Base-by-base conservation (phyloP, 768 basidiomycete genomes). In the Boletus rubroflammeus region DNA sequence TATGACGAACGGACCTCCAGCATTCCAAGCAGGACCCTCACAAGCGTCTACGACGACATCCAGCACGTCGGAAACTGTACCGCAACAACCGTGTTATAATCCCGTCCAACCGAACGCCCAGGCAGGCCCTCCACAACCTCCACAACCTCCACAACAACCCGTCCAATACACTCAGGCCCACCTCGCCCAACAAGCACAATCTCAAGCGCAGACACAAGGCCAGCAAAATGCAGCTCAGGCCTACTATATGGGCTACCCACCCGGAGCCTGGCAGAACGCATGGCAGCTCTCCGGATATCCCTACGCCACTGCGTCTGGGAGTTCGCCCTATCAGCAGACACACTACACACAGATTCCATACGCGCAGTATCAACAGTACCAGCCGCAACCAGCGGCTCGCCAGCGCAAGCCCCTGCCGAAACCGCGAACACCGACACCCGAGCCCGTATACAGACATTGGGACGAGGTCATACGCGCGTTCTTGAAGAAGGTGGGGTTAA, bases 361-460 rank as follows among this genome's bases (percentile, higher is more conserved):
- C 47, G 56, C 62, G 19, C 71, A 72, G 47, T 72, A 71, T 29
- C 69, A 68, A 17, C 67, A 67, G 15, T 71, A 72, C 23, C 65
- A 72, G 8, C 63, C 64, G 3, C 69, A 69, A 13, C 31, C 40
- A 23, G 9, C 58, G 6, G 43, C 65, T 5, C 68, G 70, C n/a
- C 69, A 68, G 60, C 69, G 66, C 28, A 71, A 71, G 29, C 58
- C 53, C 2, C 61, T 55, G 14, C 58, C 61, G 6, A 66, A 66
- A 34, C 65, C 58, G n/a, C 68, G 68, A 11, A 65, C 68, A 5
- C 70, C 72, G 17, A 68, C 67, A 6, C 71, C 76, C n/a, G 75
- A 77, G n/a, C 75, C 76, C 5, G 67, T 74, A 7, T 80, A 76
- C 59, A 73, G 75, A 54, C 73, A 85, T 51, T 90, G 87, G 87